Percentiles rank a stretch among this genome's conserved stretches.
These are phyloP conservation scores for Ziziphus jujuba DNA, from an alignment of 306 rosid species.

Conservation along the genomic window DNA sequence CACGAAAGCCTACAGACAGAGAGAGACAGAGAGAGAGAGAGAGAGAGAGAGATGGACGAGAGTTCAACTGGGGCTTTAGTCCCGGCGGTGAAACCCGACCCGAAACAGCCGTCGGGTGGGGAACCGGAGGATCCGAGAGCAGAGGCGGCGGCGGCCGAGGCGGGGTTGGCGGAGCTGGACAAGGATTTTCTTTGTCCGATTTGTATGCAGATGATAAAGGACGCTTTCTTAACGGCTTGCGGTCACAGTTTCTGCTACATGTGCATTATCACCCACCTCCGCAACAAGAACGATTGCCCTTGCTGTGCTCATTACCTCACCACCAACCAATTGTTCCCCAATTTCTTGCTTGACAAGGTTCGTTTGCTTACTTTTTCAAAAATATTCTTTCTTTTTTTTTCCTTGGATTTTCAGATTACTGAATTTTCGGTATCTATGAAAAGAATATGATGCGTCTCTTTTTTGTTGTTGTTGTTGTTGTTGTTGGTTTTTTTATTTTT, in stretches of 20 bases:
- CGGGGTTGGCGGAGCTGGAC: conserved; percentile 53
- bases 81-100: conserved; percentile 36
- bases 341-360: conserved; percentile 86
- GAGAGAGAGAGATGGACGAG: conserved; percentile 32
- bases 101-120: conserved; percentile 9
- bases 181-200: conserved; percentile 91
- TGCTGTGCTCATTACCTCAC: conserved; percentile 86
- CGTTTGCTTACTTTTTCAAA: conserved; percentile 21
- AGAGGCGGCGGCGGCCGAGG: conserved; percentile 7
- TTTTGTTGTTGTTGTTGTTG: too few relatives aligned
- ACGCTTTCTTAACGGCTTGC: conserved; percentile 81
- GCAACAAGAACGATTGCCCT: conserved; percentile 94
- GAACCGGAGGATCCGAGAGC: conserved; percentile 15
- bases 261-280: conserved; percentile 94
- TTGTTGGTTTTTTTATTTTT: too few relatives aligned
- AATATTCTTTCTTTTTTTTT: background rate
- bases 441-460: too few relatives aligned
- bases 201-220: conserved; percentile 94
- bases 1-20: too few relatives aligned
- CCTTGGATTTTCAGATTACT: too few relatives aligned
- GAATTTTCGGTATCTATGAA: background rate
- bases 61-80: conserved; percentile 42
- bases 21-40: background rate
- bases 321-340: conserved; percentile 69
- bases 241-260: conserved; percentile 98